Evolutionary conservation across 1,284 basidiomycete species (phyloP).

Genomic region (Rugiboletus extremiorientalis): DNA sequence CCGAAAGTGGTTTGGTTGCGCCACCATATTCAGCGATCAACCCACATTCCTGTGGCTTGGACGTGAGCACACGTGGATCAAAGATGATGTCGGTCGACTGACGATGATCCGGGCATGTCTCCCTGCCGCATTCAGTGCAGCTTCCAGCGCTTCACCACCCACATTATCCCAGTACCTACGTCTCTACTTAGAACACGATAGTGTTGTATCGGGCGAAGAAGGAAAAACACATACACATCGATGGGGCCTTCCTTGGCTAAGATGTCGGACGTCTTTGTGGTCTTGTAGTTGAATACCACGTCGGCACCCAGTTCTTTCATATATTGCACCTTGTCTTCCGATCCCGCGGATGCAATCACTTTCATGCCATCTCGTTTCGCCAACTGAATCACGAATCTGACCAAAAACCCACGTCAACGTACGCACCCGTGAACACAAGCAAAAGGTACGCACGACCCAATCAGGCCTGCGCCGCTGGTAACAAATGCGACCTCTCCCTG

Average conservation of each 20-base stretch:
- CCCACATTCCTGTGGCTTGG: slow-evolving; percentile 19
- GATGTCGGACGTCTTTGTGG: slow-evolving; percentile 26
- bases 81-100: neutral
- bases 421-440: neutral
- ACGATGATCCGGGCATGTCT: slow-evolving; percentile 47
- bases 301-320: slow-evolving; percentile 39
- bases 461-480: slow-evolving; percentile 18
- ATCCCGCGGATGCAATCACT: slow-evolving; percentile 41
- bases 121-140: slow-evolving; percentile 53
- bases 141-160: slow-evolving; percentile 66
- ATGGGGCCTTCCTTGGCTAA: slow-evolving; percentile 25
- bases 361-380: slow-evolving; percentile 40
- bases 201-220: neutral
- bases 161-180: slow-evolving; percentile 55
- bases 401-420: neutral
- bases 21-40: slow-evolving; percentile 12
- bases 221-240: slow-evolving; percentile 19
- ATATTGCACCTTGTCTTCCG: slow-evolving; percentile 40
- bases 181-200: neutral
- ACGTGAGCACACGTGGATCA: neutral
- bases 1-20: neutral
- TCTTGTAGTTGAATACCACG: slow-evolving; percentile 41
- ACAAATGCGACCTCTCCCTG: slow-evolving; percentile 22
- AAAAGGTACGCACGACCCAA: slow-evolving; percentile 18
- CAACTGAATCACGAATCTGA: slow-evolving; percentile 30